Evolutionary conservation across 257 asterid species (phyloP), one percentile per base, ranked within the genome.

Genomic region (Fraxinus excelsior): DNA sequence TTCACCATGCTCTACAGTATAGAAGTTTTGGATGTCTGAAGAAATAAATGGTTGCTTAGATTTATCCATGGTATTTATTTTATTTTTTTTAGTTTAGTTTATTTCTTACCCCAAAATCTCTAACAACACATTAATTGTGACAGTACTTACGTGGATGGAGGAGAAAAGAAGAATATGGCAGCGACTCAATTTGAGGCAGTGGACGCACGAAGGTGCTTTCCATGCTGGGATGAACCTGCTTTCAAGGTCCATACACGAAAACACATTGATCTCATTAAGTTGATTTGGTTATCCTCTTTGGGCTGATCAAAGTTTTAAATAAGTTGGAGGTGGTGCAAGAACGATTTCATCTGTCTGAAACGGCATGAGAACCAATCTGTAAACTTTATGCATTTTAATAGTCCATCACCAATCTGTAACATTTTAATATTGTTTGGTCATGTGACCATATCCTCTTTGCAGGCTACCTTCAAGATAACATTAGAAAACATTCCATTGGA

Each of bases 141-240:
- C 77, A 85, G 89, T 79, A 71, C 74, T 38, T 85, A 85, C 76
- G n/a, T 66, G 78, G 84, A 80, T 77, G 76, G 78, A 49, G 87
- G 82, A 74, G 82, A 73, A 73, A 83, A 78, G 79, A 85, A 85
- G 70, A 83, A 85, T 74, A 81, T 76, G 87, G 87, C 76, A 21
- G 80, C 76, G 13, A 83, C 87, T 44, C 84, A 85, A 67, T 85
- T 85, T 71, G 85, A 83, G 80, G 84, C 89, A n/a, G 85, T 80
- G 6, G 84, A 83, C 32, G 87, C 89, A n/a, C 64, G 87, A 35
- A 80, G 79, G 44, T 85, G 89, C 78, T 83, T 85, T 67, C 87
- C 89, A 42, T 85, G 89, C 74, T 85, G 87, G 87, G 87, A 85
- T 71, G 89, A 85, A 74, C 89, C 89, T 68, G 85, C 89, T 70